Base-by-base conservation (phyloP, 106 monocot genomes). In the Dioscorea dumetorum region DNA sequence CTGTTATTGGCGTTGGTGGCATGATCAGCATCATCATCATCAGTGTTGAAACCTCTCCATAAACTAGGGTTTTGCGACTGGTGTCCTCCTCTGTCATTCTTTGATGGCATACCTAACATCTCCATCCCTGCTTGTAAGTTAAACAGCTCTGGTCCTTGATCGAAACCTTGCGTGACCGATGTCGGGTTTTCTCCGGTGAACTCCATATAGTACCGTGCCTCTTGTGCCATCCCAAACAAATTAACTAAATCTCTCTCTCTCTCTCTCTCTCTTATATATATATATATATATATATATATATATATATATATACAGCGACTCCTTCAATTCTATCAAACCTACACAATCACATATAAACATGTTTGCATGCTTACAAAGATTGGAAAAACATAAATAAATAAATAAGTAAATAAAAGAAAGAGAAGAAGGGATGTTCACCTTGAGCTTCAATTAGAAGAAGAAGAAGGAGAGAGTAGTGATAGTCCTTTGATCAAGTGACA, bases 91-190 rank as follows among this genome's bases (percentile, higher is more conserved):
- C 48, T n/a, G 0, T 64, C 48, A 4, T 74, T 61, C 67, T 74
- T 75, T 8, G 77, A 57, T 23, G 78, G 81, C 33, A 85, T 34
- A 17, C 73, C 71, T 22, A 86, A 76, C 75, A 82, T 69, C 76
- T 86, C 85, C 72, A 86, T 86, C 60, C 78, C 78, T 24, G 68
- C 56, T 58, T 84, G 87, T 32, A 84, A 28, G 67, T 63, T 64
- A 72, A 74, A 80, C 1, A 87, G 68, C 48, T 80, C 87, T 22
- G 41, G 68, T 33, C 31, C 49, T 17, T 62, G 22, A 4, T 72
- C 74, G 59, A 67, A 62, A 28, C 68, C 53, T 33, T 72, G 63
- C 63, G 28, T 28, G 28, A 73, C 53, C 69, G 72, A 2, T 33
- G 33, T 4, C 7, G 70, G 12, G 34, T 72, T 56, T n/a, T 31